Conservation (phyloP, 768 basidiomycete species). For the Sporobolomyces pararoseus region DNA sequence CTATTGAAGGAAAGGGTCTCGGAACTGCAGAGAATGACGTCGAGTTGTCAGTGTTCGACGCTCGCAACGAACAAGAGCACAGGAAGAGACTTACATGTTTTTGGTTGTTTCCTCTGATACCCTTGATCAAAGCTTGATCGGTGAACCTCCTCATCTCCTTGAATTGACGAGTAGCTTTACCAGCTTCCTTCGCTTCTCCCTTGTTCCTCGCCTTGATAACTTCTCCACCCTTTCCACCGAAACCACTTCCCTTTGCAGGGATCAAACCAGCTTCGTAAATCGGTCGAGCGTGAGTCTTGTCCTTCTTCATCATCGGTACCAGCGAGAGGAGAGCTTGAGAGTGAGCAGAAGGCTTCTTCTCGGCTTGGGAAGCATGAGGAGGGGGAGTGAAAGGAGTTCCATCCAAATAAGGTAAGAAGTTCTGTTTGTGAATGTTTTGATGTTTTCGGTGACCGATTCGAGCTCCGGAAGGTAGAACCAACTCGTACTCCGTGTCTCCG, state of each 20-base stretch:
- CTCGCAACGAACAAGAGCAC: constrained; percentile 47
- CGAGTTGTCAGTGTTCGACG: neutral
- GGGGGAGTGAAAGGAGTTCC: constrained; percentile 38
- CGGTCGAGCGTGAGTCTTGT: constrained; percentile 36
- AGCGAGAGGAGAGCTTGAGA: constrained; percentile 48
- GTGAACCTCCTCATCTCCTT: constrained; percentile 73
- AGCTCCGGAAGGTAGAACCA: constrained; percentile 86
- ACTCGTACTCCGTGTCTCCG: constrained; percentile 76
- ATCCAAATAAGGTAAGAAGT: constrained; percentile 49
- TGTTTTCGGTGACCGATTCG: constrained; percentile 88
- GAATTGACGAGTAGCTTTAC: constrained; percentile 76
- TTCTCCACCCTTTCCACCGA: constrained; percentile 60
- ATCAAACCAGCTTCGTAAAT: constrained; percentile 79
- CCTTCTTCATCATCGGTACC: constrained; percentile 38
- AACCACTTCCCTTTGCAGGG: constrained; percentile 78
- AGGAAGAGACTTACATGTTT: constrained; percentile 57
- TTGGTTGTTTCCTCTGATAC: constrained; percentile 73
- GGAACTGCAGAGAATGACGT: constrained; percentile 22
- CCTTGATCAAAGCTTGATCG: constrained; percentile 79
- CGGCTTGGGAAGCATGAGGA: constrained; percentile 46
- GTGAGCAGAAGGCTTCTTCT: constrained; percentile 43
- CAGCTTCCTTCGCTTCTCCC: constrained; percentile 93
- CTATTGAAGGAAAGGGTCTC: constrained; percentile 39
- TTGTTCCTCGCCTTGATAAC: constrained; percentile 85
- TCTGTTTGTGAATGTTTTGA: constrained; percentile 76